phyloP scores from a whole-genome alignment of 139 green algal genomes.

The Chlorella ohadii region DNA sequence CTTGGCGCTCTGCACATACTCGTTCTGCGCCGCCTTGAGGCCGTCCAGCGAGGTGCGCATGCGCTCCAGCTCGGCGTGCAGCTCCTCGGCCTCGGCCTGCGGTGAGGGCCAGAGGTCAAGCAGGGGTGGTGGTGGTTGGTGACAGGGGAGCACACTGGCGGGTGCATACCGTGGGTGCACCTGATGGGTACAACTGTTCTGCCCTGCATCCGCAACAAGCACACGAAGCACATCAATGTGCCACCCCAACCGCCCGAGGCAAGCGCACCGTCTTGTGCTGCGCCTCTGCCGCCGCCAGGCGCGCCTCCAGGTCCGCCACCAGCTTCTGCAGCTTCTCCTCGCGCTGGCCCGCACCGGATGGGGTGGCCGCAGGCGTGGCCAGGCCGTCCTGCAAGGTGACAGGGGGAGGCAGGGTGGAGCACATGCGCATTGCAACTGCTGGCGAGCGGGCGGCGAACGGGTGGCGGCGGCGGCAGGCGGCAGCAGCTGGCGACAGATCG shows the following conservation, averaged over 20 bases:
- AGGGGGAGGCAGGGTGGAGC: too few species aligned
- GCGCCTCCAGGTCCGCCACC: conserved; percentile 4
- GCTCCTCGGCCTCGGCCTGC: not conserved
- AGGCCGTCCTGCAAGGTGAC: not conserved
- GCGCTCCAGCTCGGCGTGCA: conserved; percentile 27
- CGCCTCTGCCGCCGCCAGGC: not conserved
- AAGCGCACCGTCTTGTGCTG: not conserved
- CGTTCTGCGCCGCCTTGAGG: conserved; percentile 11
- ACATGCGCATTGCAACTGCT: not conserved
- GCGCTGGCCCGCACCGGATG: not conserved
- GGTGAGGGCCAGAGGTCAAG: too few species aligned
- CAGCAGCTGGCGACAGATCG: not conserved
- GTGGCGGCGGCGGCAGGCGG: not conserved
- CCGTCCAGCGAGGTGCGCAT: conserved; percentile 1
- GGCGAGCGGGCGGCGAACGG: not conserved
- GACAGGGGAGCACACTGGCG: not conserved
- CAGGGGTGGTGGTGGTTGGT: not conserved
- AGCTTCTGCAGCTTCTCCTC: conserved; percentile 26
- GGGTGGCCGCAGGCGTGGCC: conserved; percentile 11
- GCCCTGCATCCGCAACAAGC: too few species aligned
- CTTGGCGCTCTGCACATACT: conserved; percentile 6
- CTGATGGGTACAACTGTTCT: too few species aligned
- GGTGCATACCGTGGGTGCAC: too few species aligned
- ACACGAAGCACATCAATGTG: too few species aligned
- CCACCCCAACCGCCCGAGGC: not conserved